Evolutionary conservation across 2,329 filamentous ascomycete genomes (phyloP).

Genomic region (Penicillium sp.): DNA sequence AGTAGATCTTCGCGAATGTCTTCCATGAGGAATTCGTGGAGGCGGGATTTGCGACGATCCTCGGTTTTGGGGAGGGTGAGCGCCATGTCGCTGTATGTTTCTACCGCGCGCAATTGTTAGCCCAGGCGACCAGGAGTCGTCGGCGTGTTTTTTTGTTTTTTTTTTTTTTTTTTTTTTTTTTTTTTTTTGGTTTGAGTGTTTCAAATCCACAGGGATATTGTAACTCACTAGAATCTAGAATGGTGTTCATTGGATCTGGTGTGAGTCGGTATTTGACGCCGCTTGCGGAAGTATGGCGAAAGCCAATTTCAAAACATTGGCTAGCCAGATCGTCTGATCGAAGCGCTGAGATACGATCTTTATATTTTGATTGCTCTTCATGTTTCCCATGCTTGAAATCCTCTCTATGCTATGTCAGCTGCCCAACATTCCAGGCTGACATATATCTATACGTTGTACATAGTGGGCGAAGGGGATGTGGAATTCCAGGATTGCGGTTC

Average conservation of each 20-base stretch:
- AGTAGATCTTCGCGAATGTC: conserved; percentile 23
- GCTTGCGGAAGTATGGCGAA: background rate
- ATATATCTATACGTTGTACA: conserved; percentile 2
- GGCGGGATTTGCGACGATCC: background rate
- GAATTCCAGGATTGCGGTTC: conserved; percentile 5
- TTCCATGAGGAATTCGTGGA: conserved; percentile 12
- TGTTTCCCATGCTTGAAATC: background rate
- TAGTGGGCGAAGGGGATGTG: conserved; percentile 1
- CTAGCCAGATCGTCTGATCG: background rate
- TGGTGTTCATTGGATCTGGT: background rate
- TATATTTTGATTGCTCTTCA: no score
- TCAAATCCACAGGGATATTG: background rate
- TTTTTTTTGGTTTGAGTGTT: no score
- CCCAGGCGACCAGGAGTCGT: background rate
- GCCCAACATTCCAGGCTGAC: conserved; percentile 17
- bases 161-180: no score
- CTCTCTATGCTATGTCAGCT: background rate
- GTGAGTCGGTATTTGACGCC: background rate
- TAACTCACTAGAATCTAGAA: background rate
- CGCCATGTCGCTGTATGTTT: conserved; percentile 3
- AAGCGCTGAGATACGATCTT: background rate
- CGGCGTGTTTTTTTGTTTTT: background rate
- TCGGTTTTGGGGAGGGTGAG: background rate
- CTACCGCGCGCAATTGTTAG: background rate
- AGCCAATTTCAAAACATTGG: background rate